phyloP scores from a whole-genome alignment of 2,329 filamentous ascomycete genomes.

The Epichloe aotearoae region DNA sequence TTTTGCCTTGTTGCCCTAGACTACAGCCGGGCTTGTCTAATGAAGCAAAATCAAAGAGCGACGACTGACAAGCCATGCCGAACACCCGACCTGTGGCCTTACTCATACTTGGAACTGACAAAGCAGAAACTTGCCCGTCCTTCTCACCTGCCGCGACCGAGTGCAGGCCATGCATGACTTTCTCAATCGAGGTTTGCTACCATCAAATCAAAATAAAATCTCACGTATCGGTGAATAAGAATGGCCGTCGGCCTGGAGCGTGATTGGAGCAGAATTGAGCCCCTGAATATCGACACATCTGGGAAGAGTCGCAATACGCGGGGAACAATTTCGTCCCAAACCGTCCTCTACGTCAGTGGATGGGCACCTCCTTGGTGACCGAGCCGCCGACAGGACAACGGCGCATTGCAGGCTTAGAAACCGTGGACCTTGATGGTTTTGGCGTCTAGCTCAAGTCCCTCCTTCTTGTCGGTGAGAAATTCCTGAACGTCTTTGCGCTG shows the following conservation, averaged over 20 bases:
- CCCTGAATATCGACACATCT: constrained; percentile 17
- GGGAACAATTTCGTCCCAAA: constrained; percentile 14
- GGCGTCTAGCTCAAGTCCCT: constrained; percentile 82
- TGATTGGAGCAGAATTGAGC: constrained; percentile 17
- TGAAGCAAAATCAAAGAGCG: constrained; percentile 16
- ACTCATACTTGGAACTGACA: constrained; percentile 11
- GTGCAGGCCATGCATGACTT: constrained; percentile 2
- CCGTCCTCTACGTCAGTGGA: constrained; percentile 19
- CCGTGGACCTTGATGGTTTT: constrained; percentile 89
- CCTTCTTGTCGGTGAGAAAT: constrained; percentile 92
- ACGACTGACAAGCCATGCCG: constrained; percentile 21
- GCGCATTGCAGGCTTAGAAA: constrained; percentile 29
- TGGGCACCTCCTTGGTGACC: constrained; percentile 14
- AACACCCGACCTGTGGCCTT: constrained; percentile 19
- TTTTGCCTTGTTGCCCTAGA: constrained; percentile 14
- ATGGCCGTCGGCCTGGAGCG: constrained; percentile 11
- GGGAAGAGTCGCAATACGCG: constrained; percentile 15
- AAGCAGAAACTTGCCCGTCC: constrained; percentile 3
- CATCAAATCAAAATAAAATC: constrained; percentile 11
- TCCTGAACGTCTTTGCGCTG: constrained; percentile 98
- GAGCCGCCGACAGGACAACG: constrained; percentile 23
- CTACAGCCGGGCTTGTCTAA: constrained; percentile 22
- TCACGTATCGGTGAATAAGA: constrained; percentile 17
- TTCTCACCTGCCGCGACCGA: constrained; percentile 4
- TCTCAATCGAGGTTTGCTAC: neutral